These are phyloP conservation scores for Porogramme epimiltina DNA, from an alignment of 1,284 basidiomycete species.

Conservation along the genomic window DNA sequence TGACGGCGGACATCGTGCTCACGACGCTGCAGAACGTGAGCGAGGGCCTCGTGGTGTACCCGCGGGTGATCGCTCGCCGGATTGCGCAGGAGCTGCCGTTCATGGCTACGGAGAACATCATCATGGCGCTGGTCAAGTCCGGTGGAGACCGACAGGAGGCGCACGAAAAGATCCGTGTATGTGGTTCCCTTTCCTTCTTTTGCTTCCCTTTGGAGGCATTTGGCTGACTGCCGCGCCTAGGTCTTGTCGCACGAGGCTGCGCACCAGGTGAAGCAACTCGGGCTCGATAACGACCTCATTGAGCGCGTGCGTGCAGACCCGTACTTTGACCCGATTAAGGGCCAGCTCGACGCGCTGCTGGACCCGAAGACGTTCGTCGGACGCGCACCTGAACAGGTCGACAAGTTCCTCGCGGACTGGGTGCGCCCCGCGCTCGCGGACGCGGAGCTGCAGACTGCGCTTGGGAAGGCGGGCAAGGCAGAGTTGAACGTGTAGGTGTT, in stretches of 20 bases:
- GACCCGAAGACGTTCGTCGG: slow-evolving; percentile 89
- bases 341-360: slow-evolving; percentile 67
- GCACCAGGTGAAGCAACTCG: slow-evolving; percentile 93
- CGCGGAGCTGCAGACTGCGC: slow-evolving; percentile 62
- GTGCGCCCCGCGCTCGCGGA: slow-evolving; percentile 82
- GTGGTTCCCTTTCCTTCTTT: too few relatives aligned
- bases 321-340: slow-evolving; percentile 67
- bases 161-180: slow-evolving; percentile 96
- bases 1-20: slow-evolving; percentile 96
- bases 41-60: slow-evolving; percentile 98
- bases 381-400: slow-evolving; percentile 92
- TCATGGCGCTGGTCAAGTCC: slow-evolving; percentile 97
- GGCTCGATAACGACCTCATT: slow-evolving; percentile 96
- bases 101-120: slow-evolving; percentile 99
- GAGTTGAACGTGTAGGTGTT: slow-evolving; percentile 40
- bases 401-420: slow-evolving; percentile 86
- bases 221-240: too few relatives aligned
- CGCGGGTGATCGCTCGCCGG: slow-evolving; percentile 89
- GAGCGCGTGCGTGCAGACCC: slow-evolving; percentile 75
- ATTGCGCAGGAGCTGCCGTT: slow-evolving; percentile 97
- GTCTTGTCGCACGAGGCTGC: slow-evolving; percentile 96
- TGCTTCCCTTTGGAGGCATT: too few relatives aligned
- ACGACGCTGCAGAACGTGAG: slow-evolving; percentile 96
- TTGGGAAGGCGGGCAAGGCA: slow-evolving; percentile 40
- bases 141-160: slow-evolving; percentile 97